Evolutionary conservation across 1,284 basidiomycete species (phyloP).

Genomic region (Puccinia sorghi): DNA sequence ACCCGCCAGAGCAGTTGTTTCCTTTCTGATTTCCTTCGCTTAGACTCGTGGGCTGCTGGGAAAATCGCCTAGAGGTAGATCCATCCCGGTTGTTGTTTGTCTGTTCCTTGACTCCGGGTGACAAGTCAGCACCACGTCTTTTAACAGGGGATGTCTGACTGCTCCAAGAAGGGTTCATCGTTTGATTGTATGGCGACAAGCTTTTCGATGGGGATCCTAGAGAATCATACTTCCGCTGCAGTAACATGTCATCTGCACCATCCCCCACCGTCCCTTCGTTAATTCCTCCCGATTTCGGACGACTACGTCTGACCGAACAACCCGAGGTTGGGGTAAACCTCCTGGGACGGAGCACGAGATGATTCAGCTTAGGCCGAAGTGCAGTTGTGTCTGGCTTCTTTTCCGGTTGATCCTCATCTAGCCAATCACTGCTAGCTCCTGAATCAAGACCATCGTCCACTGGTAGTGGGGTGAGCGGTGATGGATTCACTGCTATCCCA

Average conservation of each 20-base stretch:
- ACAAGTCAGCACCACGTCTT: too few relatives aligned
- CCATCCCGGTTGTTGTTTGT: too few relatives aligned
- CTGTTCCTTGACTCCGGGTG: too few relatives aligned
- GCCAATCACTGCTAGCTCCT: background rate
- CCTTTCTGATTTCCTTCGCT: too few relatives aligned
- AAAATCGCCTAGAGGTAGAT: too few relatives aligned
- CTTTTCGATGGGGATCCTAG: background rate
- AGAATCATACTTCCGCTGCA: background rate
- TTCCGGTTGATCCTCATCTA: background rate
- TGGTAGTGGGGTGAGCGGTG: background rate
- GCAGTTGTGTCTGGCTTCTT: background rate
- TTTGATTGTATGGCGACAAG: background rate
- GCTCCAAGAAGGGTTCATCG: too few relatives aligned
- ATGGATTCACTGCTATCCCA: background rate
- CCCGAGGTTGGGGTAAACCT: background rate
- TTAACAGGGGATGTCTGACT: too few relatives aligned
- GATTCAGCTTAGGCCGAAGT: background rate
- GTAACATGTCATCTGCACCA: too few relatives aligned
- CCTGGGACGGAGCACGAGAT: background rate
- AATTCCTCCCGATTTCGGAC: background rate
- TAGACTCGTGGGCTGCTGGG: too few relatives aligned
- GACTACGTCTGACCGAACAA: background rate
- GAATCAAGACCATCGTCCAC: background rate
- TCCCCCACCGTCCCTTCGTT: background rate
- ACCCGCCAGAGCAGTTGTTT: too few relatives aligned